Percentiles rank a stretch among this genome's conserved stretches.
These are phyloP conservation scores for Stachybotrys elegans DNA, from an alignment of 2,329 filamentous ascomycete genomes.

Conservation along the genomic window DNA sequence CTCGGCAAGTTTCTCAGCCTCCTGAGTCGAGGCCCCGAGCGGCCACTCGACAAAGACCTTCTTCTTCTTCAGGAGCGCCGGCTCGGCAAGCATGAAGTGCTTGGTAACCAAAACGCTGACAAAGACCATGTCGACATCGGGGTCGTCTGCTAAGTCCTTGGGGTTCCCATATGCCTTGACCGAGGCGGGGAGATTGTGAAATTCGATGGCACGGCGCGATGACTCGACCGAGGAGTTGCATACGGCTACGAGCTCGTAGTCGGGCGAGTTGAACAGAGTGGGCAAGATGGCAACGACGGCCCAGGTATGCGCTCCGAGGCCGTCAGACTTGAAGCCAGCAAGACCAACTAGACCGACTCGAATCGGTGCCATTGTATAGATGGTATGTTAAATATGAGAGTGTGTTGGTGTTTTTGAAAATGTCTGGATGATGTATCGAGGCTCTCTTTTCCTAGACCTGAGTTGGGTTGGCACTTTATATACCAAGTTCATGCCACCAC, in stretches of 20 bases:
- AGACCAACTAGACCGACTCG: slow-evolving; percentile 13
- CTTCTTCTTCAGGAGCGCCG: slow-evolving; percentile 43
- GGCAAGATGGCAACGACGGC: slow-evolving; percentile 47
- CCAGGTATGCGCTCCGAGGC: slow-evolving; percentile 27
- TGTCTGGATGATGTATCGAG: background rate
- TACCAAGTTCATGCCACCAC: background rate
- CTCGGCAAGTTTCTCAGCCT: slow-evolving; percentile 31
- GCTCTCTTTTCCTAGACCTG: background rate
- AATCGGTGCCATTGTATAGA: slow-evolving; percentile 15
- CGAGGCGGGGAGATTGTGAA: slow-evolving; percentile 30
- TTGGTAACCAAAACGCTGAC: slow-evolving; percentile 42
- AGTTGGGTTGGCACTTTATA: background rate
- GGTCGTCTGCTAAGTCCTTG: slow-evolving; percentile 36
- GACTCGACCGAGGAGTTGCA: slow-evolving; percentile 39
- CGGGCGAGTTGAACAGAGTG: slow-evolving; percentile 28
- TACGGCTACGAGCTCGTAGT: slow-evolving; percentile 42
- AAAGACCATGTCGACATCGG: slow-evolving; percentile 45
- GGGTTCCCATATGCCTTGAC: slow-evolving; percentile 40
- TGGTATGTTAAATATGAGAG: no score
- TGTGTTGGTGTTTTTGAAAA: background rate
- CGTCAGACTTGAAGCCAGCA: background rate
- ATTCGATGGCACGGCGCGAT: slow-evolving; percentile 32
- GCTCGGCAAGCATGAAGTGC: slow-evolving; percentile 35
- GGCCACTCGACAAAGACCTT: slow-evolving; percentile 51
- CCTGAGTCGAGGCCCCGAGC: slow-evolving; percentile 31